Percentiles rank a stretch among this genome's conserved stretches.
Conservation (phyloP, 768 basidiomycete species). For the Pleurotus giganteus region DNA sequence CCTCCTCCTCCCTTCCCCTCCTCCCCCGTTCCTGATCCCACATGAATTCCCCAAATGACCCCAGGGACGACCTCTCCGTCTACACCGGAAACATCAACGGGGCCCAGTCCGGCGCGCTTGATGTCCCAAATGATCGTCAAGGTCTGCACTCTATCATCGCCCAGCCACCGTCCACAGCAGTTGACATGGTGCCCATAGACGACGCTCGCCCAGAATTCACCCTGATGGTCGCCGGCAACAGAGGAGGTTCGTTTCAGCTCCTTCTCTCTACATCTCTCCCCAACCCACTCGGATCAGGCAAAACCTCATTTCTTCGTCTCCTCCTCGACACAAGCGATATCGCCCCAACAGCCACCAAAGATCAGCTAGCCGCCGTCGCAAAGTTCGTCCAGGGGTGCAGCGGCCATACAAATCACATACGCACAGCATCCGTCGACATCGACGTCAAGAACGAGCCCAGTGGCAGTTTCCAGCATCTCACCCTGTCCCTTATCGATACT, state of each 20-base stretch:
- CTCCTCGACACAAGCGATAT: conserved; percentile 79
- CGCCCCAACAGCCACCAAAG: conserved; percentile 58
- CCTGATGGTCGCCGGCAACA: conserved; percentile 79
- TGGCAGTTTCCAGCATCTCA: conserved; percentile 46
- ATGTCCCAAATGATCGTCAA: conserved; percentile 8
- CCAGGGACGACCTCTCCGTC: conserved; percentile 15
- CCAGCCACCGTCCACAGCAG: neutral
- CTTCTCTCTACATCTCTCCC: conserved; percentile 13
- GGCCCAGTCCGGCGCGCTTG: conserved; percentile 2
- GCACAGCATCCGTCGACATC: conserved; percentile 70
- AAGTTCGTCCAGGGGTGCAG: conserved; percentile 78
- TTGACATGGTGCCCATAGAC: conserved; percentile 1
- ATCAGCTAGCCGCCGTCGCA: conserved; percentile 78
- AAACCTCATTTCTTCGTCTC: conserved; percentile 84
- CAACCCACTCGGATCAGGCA: conserved; percentile 50
- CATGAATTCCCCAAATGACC: conserved; percentile 24
- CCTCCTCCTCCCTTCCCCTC: conserved; percentile 15
- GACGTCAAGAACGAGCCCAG: conserved; percentile 51
- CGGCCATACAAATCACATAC: conserved; percentile 70
- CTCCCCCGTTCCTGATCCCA: conserved; percentile 12
- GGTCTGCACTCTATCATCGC: neutral
- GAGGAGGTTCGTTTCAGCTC: conserved; percentile 50
- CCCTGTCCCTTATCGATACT: conserved; percentile 77
- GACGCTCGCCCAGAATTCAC: conserved; percentile 29
- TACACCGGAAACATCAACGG: neutral